These are phyloP conservation scores for Phytophthora foliorum DNA, from an alignment of 352 stramenopile genomes.

Conservation along the genomic window DNA sequence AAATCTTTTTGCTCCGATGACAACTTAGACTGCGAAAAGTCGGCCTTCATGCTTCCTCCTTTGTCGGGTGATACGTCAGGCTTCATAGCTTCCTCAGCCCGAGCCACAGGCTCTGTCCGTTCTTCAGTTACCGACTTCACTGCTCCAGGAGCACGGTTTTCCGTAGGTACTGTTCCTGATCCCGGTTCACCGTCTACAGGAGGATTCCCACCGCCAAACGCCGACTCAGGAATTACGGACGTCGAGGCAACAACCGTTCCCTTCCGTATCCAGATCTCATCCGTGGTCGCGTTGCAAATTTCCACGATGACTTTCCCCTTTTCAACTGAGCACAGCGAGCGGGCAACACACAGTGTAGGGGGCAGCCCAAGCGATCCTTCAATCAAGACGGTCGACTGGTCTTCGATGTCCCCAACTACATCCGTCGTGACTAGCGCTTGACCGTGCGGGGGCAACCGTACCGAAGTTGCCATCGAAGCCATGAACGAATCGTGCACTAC, in stretches of 20 bases:
- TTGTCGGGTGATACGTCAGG: too few relatives aligned
- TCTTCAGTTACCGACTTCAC: too few relatives aligned
- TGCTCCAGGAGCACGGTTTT: too few relatives aligned
- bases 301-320: conserved; percentile 3
- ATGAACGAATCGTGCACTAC: conserved; percentile 2
- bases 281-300: background rate
- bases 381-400: background rate
- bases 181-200: too few relatives aligned
- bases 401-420: background rate
- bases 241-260: background rate
- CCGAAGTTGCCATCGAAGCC: background rate
- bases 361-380: background rate
- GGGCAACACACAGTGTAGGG: background rate
- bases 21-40: too few relatives aligned
- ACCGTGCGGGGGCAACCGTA: background rate
- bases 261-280: conserved; percentile 2
- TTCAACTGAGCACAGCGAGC: background rate
- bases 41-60: too few relatives aligned
- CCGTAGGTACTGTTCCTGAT: too few relatives aligned
- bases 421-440: background rate
- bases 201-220: too few relatives aligned
- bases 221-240: too few relatives aligned
- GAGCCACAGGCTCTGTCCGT: too few relatives aligned
- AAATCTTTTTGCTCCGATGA: too few relatives aligned
- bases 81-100: too few relatives aligned